Base-by-base conservation (phyloP, 495 filamentous ascomycete species). In the Aspergillus bridgeri region DNA sequence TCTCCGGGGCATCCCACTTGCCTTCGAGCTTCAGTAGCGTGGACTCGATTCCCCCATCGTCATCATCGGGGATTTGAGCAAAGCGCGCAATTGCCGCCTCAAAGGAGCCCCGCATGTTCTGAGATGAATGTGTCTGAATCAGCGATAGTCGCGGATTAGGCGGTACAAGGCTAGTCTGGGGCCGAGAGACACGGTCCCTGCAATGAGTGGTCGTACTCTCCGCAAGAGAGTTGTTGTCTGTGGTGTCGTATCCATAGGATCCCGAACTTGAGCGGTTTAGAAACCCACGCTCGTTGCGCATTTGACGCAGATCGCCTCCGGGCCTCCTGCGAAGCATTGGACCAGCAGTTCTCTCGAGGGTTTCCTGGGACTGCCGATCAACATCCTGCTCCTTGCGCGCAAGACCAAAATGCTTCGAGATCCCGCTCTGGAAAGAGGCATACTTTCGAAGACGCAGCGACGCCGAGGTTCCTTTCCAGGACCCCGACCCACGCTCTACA, bases 21-120 rank as follows among this genome's bases (percentile, higher is more conserved):
- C 94, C 94, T 76, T 99, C 95, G 4, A 99, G 81, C 63, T 97
- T 98, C 59, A 93, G 73, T 59, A 99, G 66, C 6, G 94, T 91
- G 15, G 92, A 91, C 66, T 97, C 94, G 49, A 97, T 83, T 19
- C 93, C 92, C n/a, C 92, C 93, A 69, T 94, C 91, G 54, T 90
- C 89, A 58, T 93, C 89, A 67, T 99, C 95, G 0, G 92, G 91
- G 21, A 98, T 89, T 55, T 88, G 84, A 8, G 92, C 90, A 60
- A 98, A 85, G 63, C 90, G 88, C 50, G 91, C 87, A 24, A 96
- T 90, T 56, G 95, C 93, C 9, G 83, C 86, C 71, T 98, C 90
- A 56, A 98, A 97, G 1, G 92, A 96, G 11, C 89, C 88, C 43
- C 90, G 81, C 75, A 94, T 75, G 43, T 90, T 80, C 63, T 91